Evolutionary conservation across 768 basidiomycete species (phyloP).

Genomic region (Suillus paluster): DNA sequence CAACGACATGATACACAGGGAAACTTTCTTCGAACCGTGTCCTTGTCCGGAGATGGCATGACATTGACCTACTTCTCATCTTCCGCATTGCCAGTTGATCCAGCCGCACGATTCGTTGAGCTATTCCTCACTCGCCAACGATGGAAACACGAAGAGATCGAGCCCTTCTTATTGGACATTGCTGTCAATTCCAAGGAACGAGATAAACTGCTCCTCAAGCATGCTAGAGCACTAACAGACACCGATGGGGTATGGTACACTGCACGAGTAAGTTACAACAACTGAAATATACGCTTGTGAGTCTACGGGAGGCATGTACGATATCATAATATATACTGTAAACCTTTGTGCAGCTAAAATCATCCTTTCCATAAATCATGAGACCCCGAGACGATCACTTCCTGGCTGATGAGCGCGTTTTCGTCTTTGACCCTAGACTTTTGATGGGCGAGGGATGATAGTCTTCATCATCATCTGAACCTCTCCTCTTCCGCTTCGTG

Average conservation of each 20-base stretch:
- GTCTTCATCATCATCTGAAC: slow-evolving; percentile 44
- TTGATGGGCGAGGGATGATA: slow-evolving; percentile 51
- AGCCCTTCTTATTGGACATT: slow-evolving; percentile 81
- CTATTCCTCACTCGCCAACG: slow-evolving; percentile 80
- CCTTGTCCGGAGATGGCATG: slow-evolving; percentile 35
- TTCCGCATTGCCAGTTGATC: slow-evolving; percentile 73
- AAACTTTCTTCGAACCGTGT: slow-evolving; percentile 62
- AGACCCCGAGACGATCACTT: slow-evolving; percentile 20
- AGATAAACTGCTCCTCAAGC: slow-evolving; percentile 87
- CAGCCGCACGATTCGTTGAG: slow-evolving; percentile 82
- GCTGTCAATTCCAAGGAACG: slow-evolving; percentile 85
- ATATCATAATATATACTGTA: slow-evolving; percentile 1
- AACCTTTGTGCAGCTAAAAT: too few species aligned
- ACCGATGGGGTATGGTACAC: slow-evolving; percentile 75
- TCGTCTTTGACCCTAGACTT: slow-evolving; percentile 40
- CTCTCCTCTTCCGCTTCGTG: slow-evolving; percentile 34
- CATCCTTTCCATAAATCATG: neutral
- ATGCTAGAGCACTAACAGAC: slow-evolving; percentile 78
- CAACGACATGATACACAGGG: slow-evolving; percentile 58
- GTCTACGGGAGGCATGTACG: neutral
- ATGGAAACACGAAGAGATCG: slow-evolving; percentile 82
- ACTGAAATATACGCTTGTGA: slow-evolving; percentile 28
- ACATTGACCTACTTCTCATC: slow-evolving; percentile 77
- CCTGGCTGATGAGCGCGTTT: slow-evolving; percentile 46
- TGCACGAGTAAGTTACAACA: slow-evolving; percentile 63